Base-by-base conservation (phyloP, 305 asterid species). In the Fraxinus platypoda region DNA sequence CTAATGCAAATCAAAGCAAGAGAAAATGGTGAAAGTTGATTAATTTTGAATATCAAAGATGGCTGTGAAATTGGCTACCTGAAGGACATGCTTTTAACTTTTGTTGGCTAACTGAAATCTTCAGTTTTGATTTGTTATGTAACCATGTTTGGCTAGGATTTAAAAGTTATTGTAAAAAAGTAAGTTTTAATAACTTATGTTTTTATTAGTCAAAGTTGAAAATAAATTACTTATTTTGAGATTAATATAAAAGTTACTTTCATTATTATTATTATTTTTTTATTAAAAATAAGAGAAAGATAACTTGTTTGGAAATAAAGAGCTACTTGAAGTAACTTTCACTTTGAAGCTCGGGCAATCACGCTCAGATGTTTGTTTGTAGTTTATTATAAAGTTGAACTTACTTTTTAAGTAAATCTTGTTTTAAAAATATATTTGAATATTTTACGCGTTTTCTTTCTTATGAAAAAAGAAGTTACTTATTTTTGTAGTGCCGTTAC, bases 1-100 rank as follows among this genome's bases (percentile, higher is more conserved):
- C 74, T 30, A 12, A 6, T 28, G 46, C 49, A 72, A 72, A 72
- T 72, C 43, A 72, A 34, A 33, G 76, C 76, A 31, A 33, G 49
- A 15, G 26, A n/a, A 70, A 31, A 33, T 34, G 46, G 76, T 17
- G 76, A 33, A 72, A 11, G 76, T 17, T 72, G 26, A 33, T 72
- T 3, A 66, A 68, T 26, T 11, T 71, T 34, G 46, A 34, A 72
- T 15, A n/a, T 72, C 76, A 7, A 30, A 70, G 41, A 30, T 70
- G 75, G 75, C 37, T 30, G 75, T 70, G 75, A 70, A 70, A 70
- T 38, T 70, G 74, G 37, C 21, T 70, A 70, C 75, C 38, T 33
- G 76, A 72, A 72, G 76, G 43, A 66, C 15, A 66, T 66, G 74
- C 19, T 25, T 28, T 25, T 26, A 4, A 25, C 74, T 66, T 66